Evolutionary conservation across 2,329 filamentous ascomycete genomes (phyloP), one percentile per base, ranked within the genome.

Genomic region (Aspergillus intermedius): DNA sequence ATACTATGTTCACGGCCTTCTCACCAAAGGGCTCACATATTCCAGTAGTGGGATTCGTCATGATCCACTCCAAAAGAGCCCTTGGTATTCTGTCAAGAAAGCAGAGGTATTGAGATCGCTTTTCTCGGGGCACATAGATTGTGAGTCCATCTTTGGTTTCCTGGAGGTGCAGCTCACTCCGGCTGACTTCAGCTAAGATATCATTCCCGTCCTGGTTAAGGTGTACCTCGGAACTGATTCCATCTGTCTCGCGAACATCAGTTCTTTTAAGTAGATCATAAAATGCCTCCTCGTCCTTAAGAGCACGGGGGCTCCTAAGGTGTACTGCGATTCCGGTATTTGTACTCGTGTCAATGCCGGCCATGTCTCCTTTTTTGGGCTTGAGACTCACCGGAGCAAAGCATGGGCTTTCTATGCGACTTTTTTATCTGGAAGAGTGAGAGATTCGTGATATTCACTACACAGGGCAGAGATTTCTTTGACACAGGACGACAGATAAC

Each of bases 1-100:
- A 12, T 1, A 53, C 34, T 15, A 37, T 42, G 17, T 42, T 43
- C 10, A 51, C 10, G 22, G 44, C 44, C 34, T 7, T 46, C 9
- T 47, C 49, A 30, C 8, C 19, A 19, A 47, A 43, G 6, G 34
- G 34, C 9, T 49, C 40, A 21, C 12, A 35, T n/a, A 51, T 51
- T 13, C 39, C 19, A 17, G 51, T 53, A 3, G 17, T 30, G 9
- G 51, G 51, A 3, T 53, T 44, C 3, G 44, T 49, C 49, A 51
- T 46, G 25, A 53, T 47, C 51, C 51, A 53, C 35, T 53, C 44
- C n/a, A 53, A 25, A 22, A 53, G 46, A 15, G 39, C 40, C 15
- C 21, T 21, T 15, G 48, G 48, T 15, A 53, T 42, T n/a, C 45
- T 43, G 40, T 42, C 51, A 21, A 48, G 32, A 40, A 53, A 53